Conservation (phyloP, 805 yeast species). For the Lachancea sp. region DNA sequence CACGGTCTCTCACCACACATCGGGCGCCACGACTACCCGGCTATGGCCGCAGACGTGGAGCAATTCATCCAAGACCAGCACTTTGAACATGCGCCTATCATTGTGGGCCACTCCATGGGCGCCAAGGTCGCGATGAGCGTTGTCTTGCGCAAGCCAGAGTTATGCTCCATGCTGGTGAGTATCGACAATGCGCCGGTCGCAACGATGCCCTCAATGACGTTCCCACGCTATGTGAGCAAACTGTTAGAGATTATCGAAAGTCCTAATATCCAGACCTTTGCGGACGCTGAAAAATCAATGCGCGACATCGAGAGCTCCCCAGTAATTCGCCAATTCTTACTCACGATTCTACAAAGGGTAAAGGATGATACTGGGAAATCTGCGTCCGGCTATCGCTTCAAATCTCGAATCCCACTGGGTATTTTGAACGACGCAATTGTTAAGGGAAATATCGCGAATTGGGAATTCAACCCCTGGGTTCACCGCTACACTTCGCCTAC, state of each 20-base stretch:
- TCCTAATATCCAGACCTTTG: conserved; percentile 40
- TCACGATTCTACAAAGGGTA: conserved; percentile 37
- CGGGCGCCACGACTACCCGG: conserved; percentile 65
- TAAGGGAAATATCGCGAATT: conserved; percentile 61
- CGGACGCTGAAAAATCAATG: conserved; percentile 63
- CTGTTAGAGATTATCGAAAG: conserved; percentile 51
- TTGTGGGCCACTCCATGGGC: conserved; percentile 86
- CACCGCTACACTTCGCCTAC: conserved; percentile 64
- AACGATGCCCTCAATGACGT: conserved; percentile 48
- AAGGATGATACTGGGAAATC: conserved; percentile 15
- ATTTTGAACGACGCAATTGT: conserved; percentile 59
- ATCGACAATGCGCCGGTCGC: conserved; percentile 91
- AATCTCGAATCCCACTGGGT: conserved; percentile 55
- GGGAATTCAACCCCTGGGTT: conserved; percentile 59
- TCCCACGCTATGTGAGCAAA: conserved; percentile 60
- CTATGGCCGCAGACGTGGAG: conserved; percentile 83
- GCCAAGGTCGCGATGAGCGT: conserved; percentile 91
- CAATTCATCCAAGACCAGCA: conserved; percentile 49
- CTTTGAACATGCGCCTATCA: conserved; percentile 38
- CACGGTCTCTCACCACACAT: conserved; percentile 88
- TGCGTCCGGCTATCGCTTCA: conserved; percentile 21
- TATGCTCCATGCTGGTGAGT: conserved; percentile 56
- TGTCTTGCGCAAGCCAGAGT: conserved; percentile 58
- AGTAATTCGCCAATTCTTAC: conserved; percentile 66
- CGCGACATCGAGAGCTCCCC: conserved; percentile 53